Conservation (phyloP, 2,329 filamentous ascomycete species). For the Epichloe bromicola region DNA sequence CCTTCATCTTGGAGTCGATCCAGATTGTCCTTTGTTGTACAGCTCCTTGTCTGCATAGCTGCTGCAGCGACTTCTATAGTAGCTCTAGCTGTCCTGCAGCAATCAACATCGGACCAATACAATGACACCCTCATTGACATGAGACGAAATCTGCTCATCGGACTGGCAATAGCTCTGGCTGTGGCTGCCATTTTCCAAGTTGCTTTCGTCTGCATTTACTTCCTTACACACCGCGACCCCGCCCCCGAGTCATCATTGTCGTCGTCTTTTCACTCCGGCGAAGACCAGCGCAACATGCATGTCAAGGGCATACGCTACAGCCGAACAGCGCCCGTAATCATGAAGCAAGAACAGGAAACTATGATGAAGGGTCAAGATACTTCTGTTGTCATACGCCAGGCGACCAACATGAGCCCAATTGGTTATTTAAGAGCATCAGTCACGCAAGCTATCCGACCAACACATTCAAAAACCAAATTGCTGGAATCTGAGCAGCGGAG, state of each 20-base stretch:
- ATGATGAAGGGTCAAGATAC: conserved; percentile 25
- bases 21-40: conserved; percentile 14
- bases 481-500: conserved; percentile 32
- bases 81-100: conserved; percentile 26
- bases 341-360: conserved; percentile 20
- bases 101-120: conserved; percentile 10
- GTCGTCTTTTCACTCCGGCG: conserved; percentile 18
- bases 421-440: conserved; percentile 23
- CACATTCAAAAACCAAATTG: conserved; percentile 43
- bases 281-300: conserved; percentile 11
- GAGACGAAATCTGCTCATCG: conserved; percentile 26
- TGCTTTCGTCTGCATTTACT: conserved; percentile 33
- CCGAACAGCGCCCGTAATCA: conserved; percentile 25
- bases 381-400: conserved; percentile 27
- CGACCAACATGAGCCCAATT: conserved; percentile 13
- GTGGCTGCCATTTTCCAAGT: conserved; percentile 34
- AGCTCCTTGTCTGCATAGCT: conserved; percentile 27
- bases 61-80: conserved; percentile 33
- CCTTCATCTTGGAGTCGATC: conserved; percentile 13
- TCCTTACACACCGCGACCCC: conserved; percentile 24
- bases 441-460: conserved; percentile 38
- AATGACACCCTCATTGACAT: conserved; percentile 2
- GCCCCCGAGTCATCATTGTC: conserved; percentile 7
- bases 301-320: conserved; percentile 42
- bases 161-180: conserved; percentile 30